These are phyloP conservation scores for Phaeosphaeria sp. DNA, from an alignment of 2,329 filamentous ascomycete species.

Conservation along the genomic window DNA sequence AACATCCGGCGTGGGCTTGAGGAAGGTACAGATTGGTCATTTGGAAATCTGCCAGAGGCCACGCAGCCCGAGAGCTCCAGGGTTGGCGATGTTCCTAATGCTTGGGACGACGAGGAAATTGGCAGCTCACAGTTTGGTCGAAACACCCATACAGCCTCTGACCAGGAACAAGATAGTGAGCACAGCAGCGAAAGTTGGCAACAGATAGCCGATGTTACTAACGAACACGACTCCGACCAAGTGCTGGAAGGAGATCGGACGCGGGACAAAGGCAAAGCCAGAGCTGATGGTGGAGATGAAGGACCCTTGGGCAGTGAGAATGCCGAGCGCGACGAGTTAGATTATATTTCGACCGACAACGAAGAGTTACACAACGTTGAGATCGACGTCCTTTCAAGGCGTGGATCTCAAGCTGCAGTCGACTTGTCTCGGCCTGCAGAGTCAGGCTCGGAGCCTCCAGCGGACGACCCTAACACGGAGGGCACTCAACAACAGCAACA, in stretches of 20 bases:
- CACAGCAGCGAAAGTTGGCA: constrained; percentile 51
- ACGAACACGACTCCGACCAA: constrained; percentile 36
- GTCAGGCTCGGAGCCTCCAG: background rate
- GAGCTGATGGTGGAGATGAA: constrained; percentile 8
- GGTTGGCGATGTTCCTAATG: constrained; percentile 20
- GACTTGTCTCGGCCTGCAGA: background rate
- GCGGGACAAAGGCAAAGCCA: constrained; percentile 40
- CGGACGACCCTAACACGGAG: constrained; percentile 5
- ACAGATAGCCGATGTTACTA: constrained; percentile 40
- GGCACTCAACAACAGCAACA: constrained; percentile 5
- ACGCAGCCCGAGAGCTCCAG: constrained; percentile 5
- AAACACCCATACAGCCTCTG: constrained; percentile 16
- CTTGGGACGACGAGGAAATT: constrained; percentile 36
- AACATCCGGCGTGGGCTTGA: constrained; percentile 57
- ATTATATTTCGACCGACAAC: background rate
- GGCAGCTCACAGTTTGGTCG: constrained; percentile 5
- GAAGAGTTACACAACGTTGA: too few species aligned
- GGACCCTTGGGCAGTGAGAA: background rate
- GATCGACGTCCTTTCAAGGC: background rate
- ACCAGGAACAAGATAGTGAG: constrained; percentile 43
- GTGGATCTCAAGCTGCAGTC: background rate
- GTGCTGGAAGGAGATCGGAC: constrained; percentile 28
- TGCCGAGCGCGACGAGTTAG: background rate
- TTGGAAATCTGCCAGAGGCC: constrained; percentile 29
- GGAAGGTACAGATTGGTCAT: constrained; percentile 48